Conservation (phyloP, 768 basidiomycete species). For the Termitomyces sp. region DNA sequence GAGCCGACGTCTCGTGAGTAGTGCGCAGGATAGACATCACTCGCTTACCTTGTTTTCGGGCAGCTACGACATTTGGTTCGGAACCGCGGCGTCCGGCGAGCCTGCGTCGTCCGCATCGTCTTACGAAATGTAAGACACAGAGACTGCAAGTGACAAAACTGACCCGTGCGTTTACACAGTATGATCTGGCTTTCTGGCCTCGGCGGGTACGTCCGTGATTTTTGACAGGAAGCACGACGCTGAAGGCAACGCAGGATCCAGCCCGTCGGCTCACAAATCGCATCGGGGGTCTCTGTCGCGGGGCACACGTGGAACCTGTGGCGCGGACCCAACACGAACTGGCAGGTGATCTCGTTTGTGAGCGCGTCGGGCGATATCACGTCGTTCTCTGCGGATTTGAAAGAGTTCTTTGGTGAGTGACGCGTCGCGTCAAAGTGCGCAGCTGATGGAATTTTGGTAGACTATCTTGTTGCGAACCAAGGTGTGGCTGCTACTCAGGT, state of each 20-base stretch:
- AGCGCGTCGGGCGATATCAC: conserved; percentile 40
- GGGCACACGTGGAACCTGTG: conserved; percentile 54
- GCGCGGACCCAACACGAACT: conserved; percentile 47
- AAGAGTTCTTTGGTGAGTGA: conserved; percentile 46
- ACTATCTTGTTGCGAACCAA: conserved; percentile 38
- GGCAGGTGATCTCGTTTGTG: conserved; percentile 54
- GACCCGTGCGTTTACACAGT: conserved; percentile 18
- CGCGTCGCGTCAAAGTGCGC: not conserved
- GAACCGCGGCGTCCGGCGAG: conserved; percentile 31
- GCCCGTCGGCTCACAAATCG: conserved; percentile 46
- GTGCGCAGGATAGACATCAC: not conserved
- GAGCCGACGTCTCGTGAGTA: conserved; percentile 48
- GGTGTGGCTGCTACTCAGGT: conserved; percentile 45
- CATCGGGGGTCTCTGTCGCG: conserved; percentile 33
- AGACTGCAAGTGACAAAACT: not conserved
- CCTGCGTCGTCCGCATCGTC: conserved; percentile 43
- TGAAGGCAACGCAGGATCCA: conserved; percentile 32
- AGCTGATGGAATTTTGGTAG: conserved; percentile 16
- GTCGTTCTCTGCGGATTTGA: conserved; percentile 46
- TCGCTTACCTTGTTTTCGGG: not conserved
- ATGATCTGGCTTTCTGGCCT: conserved; percentile 59
- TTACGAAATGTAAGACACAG: conserved; percentile 42
- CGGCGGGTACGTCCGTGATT: conserved; percentile 35
- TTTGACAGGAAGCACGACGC: not conserved
- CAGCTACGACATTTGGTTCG: conserved; percentile 53